phyloP scores from a whole-genome alignment of 352 stramenopile species.

The Nothophytophthora sp. region DNA sequence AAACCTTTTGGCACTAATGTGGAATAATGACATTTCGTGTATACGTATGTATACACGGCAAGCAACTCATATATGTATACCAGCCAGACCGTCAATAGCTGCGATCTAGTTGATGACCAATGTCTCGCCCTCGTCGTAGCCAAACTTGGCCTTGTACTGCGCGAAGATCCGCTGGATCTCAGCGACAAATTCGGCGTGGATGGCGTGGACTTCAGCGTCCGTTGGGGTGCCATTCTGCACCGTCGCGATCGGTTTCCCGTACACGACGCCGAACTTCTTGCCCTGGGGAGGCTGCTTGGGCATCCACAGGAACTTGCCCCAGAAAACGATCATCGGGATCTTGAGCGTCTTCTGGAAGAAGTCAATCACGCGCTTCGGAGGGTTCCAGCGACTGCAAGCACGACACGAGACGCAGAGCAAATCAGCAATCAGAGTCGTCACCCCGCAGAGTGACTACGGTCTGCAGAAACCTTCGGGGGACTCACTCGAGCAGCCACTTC shows the following conservation, averaged over 20 bases:
- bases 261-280: conserved; percentile 76
- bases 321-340: conserved; percentile 81
- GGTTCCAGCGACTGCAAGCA: conserved; percentile 60
- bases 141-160: conserved; percentile 73
- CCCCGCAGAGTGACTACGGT: background rate
- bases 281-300: conserved; percentile 52
- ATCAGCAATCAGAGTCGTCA: conserved; percentile 3
- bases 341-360: conserved; percentile 74
- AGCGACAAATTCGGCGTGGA: conserved; percentile 62
- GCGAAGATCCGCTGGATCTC: conserved; percentile 66
- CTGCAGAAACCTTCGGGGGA: conserved; percentile 1
- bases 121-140: conserved; percentile 76
- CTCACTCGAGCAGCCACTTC: conserved; percentile 80
- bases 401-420: background rate
- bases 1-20: too few relatives aligned
- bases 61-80: too few relatives aligned
- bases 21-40: too few relatives aligned
- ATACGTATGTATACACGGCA: too few relatives aligned
- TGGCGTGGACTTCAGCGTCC: conserved; percentile 50
- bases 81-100: too few relatives aligned
- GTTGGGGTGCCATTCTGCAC: conserved; percentile 55
- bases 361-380: conserved; percentile 52
- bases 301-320: conserved; percentile 82
- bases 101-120: conserved; percentile 70
- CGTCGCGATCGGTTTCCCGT: conserved; percentile 68